Conservation (phyloP, 2,329 filamentous ascomycete species). For the Aureobasidium subglaciale region DNA sequence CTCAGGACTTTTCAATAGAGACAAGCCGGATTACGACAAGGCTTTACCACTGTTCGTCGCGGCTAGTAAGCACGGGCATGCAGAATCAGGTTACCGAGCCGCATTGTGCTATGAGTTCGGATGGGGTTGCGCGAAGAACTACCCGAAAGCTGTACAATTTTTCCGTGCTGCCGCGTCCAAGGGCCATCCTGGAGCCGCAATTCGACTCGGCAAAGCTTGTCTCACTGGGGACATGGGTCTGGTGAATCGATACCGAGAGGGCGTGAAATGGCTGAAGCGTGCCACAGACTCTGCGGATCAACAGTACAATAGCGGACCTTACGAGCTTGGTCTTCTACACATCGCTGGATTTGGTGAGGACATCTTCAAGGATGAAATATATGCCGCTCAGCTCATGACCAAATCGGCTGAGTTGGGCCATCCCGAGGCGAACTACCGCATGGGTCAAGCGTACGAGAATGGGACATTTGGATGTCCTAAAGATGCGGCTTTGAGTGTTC, state of each 20-base stretch:
- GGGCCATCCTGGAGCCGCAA: slow-evolving; percentile 91
- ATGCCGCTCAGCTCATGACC: slow-evolving; percentile 89
- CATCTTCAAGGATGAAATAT: slow-evolving; percentile 81
- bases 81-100: slow-evolving; percentile 88
- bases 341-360: slow-evolving; percentile 92
- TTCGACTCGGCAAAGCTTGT: slow-evolving; percentile 83
- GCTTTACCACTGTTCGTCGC: slow-evolving; percentile 90
- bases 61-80: slow-evolving; percentile 93
- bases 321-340: slow-evolving; percentile 81
- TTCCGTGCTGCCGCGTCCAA: slow-evolving; percentile 86
- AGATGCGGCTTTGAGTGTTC: slow-evolving; percentile 87
- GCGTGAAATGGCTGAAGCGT: slow-evolving; percentile 92
- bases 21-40: slow-evolving; percentile 82
- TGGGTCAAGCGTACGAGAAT: slow-evolving; percentile 97
- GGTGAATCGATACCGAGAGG: slow-evolving; percentile 78
- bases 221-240: slow-evolving; percentile 80
- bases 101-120: slow-evolving; percentile 96
- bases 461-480: slow-evolving; percentile 79
- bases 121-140: slow-evolving; percentile 88
- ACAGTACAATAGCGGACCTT: slow-evolving; percentile 90
- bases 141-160: slow-evolving; percentile 87
- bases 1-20: slow-evolving; percentile 91
- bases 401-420: slow-evolving; percentile 90
- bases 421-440: slow-evolving; percentile 72
- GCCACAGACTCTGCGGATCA: slow-evolving; percentile 81